These are phyloP conservation scores for Eimeria sp. DNA, from an alignment of 169 alveolate species.

Conservation along the genomic window DNA sequence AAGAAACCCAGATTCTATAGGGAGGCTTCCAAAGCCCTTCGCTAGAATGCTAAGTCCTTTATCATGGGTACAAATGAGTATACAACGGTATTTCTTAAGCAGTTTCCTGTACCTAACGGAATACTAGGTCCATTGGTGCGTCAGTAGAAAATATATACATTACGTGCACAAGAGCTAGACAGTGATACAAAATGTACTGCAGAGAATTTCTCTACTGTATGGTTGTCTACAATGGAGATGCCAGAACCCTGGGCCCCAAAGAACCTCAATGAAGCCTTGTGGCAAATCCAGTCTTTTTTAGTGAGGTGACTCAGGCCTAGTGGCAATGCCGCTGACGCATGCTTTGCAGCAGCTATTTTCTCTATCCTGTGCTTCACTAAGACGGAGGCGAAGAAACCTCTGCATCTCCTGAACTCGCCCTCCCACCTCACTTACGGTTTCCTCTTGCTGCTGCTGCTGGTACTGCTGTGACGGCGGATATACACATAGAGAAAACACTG, in stretches of 20 bases:
- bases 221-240: too few species aligned
- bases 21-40: not conserved
- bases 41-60: too few species aligned
- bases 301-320: not conserved
- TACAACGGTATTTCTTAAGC: too few species aligned
- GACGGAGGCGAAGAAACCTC: slow-evolving; percentile 56
- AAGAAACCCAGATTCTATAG: not conserved
- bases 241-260: not conserved
- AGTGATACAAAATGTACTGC: too few species aligned
- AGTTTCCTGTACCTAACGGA: too few species aligned
- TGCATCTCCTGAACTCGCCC: slow-evolving; percentile 61
- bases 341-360: slow-evolving; percentile 31
- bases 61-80: too few species aligned
- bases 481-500: slow-evolving; percentile 29
- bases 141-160: too few species aligned
- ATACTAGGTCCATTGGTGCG: too few species aligned
- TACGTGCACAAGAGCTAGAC: too few species aligned
- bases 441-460: slow-evolving; percentile 12
- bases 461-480: not conserved
- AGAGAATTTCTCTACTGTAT: too few species aligned
- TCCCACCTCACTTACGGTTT: slow-evolving; percentile 36
- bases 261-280: not conserved
- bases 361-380: slow-evolving; percentile 68
- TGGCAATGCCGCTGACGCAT: not conserved
- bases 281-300: not conserved